These are phyloP conservation scores for Aspergillus transmontanensis DNA, from an alignment of 2,329 filamentous ascomycete species.

Conservation along the genomic window DNA sequence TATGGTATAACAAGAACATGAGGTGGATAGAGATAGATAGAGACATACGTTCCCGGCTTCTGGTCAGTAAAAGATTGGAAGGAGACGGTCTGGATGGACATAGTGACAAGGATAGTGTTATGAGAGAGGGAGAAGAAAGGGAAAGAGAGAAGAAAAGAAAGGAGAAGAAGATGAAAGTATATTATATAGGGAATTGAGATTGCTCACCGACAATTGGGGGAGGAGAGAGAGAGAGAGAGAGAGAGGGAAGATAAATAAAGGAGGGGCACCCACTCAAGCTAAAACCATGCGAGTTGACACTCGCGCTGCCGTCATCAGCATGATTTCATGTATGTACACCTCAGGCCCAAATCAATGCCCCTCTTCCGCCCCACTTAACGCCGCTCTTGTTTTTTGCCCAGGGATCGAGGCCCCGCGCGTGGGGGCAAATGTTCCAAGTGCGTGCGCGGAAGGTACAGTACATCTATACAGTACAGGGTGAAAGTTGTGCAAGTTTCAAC, in stretches of 20 bases:
- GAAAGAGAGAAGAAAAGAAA: constrained; percentile 6
- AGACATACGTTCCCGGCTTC: constrained; percentile 93
- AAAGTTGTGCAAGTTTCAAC: too few species aligned
- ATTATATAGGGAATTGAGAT: neutral
- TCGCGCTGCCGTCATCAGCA: neutral
- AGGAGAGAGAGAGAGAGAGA: constrained; percentile 12
- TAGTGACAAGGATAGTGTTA: constrained; percentile 39
- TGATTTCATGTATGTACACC: neutral
- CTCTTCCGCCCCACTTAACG: neutral
- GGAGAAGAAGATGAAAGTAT: constrained; percentile 11
- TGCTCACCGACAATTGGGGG: neutral
- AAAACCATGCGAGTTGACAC: neutral
- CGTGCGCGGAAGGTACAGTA: neutral
- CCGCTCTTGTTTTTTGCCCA: neutral
- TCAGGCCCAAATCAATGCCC: neutral
- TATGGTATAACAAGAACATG: neutral
- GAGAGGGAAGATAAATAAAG: constrained; percentile 5
- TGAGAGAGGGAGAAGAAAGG: constrained; percentile 13
- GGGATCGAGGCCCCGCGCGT: neutral
- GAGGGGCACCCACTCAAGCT: constrained; percentile 10
- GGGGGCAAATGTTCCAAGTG: neutral
- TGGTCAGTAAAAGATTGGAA: constrained; percentile 90
- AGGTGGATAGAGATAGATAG: constrained; percentile 18
- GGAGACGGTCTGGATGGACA: constrained; percentile 78
- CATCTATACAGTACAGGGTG: too few species aligned